Evolutionary conservation across 108 stramenopile genomes (phyloP).

Genomic region (Pseudonitzschia pungens): DNA sequence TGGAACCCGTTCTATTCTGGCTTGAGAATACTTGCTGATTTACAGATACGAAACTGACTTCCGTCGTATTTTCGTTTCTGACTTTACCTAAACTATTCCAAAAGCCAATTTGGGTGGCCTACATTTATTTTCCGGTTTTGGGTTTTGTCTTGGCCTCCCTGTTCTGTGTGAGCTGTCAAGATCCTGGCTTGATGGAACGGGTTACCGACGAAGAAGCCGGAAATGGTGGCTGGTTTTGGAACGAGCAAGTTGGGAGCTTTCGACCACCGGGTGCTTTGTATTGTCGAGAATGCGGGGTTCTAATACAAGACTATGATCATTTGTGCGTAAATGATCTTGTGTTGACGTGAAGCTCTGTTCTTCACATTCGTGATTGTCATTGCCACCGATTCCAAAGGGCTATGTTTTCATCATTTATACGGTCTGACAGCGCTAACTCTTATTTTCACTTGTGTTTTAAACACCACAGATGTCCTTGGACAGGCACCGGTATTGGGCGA

Average conservation of each 20-base stretch:
- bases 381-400: background rate
- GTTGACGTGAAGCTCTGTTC: background rate
- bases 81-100: background rate
- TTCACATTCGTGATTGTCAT: no score
- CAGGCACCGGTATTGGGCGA: slow-evolving; percentile 78
- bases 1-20: background rate
- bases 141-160: slow-evolving; percentile 63
- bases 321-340: slow-evolving; percentile 38
- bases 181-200: slow-evolving; percentile 85
- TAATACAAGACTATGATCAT: slow-evolving; percentile 86
- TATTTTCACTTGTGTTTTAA: background rate
- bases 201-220: slow-evolving; percentile 84
- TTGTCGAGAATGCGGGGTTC: slow-evolving; percentile 76
- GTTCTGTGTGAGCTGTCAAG: slow-evolving; percentile 82
- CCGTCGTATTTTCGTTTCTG: background rate
- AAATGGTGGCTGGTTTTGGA: slow-evolving; percentile 89
- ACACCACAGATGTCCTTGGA: slow-evolving; percentile 70
- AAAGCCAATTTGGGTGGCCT: slow-evolving; percentile 72
- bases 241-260: slow-evolving; percentile 89
- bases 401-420: no score
- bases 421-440: background rate
- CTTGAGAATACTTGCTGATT: background rate
- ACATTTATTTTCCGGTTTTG: slow-evolving; percentile 70
- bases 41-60: background rate
- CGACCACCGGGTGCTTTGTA: slow-evolving; percentile 88